Evolutionary conservation across 2,329 filamentous ascomycete species (phyloP).

Genomic region (Cytospora piceae): DNA sequence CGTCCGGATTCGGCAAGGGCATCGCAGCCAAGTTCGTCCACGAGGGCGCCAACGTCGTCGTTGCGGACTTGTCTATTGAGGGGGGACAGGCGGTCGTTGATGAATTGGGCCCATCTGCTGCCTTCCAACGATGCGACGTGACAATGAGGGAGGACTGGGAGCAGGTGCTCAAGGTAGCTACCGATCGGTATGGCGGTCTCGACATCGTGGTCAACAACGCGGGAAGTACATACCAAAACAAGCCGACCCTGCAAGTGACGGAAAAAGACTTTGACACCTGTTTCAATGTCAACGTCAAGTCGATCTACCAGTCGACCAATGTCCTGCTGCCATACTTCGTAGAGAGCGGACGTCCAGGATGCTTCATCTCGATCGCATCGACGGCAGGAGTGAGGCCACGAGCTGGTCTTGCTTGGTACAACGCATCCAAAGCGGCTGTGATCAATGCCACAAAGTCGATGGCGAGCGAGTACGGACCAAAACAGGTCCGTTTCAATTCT

Average conservation of each 20-base stretch:
- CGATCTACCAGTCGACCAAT: conserved; percentile 63
- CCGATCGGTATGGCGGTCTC: conserved; percentile 53
- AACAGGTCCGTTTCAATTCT: conserved; percentile 74
- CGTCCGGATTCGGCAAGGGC: conserved; percentile 59
- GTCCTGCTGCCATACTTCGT: conserved; percentile 65
- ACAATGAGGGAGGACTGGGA: conserved; percentile 59
- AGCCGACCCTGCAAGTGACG: conserved; percentile 65
- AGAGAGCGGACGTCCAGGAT: conserved; percentile 58
- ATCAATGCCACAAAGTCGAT: conserved; percentile 61
- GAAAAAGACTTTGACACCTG: conserved; percentile 69
- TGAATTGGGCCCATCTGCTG: conserved; percentile 49
- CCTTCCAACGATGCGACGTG: conserved; percentile 49
- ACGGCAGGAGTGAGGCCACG: conserved; percentile 65
- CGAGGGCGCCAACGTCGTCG: neutral
- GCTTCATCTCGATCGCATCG: conserved; percentile 68
- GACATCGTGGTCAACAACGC: conserved; percentile 67
- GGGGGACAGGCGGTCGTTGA: conserved; percentile 47
- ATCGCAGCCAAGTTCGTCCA: conserved; percentile 48
- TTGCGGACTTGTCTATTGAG: neutral
- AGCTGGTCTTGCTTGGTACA: conserved; percentile 70
- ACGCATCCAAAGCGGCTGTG: conserved; percentile 69
- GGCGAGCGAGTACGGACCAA: conserved; percentile 72
- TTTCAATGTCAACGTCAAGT: conserved; percentile 71
- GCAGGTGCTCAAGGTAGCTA: conserved; percentile 47
- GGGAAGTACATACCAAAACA: conserved; percentile 61